Evolutionary conservation across 495 filamentous ascomycete species (phyloP).

Genomic region (Amorphotheca resinae): DNA sequence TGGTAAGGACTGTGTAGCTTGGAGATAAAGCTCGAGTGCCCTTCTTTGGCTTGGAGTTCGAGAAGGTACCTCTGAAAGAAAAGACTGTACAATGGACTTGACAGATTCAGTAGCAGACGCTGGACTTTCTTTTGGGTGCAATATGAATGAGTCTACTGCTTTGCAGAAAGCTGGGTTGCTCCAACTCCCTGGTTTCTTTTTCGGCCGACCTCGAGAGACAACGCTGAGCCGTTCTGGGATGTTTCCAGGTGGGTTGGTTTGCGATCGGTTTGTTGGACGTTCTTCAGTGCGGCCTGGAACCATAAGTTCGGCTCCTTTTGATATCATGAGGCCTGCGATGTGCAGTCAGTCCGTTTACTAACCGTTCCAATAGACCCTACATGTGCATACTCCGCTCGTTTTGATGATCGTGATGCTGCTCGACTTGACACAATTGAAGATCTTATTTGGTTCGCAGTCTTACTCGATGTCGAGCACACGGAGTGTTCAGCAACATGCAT

Average conservation of each 20-base stretch:
- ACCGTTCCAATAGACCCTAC: slow-evolving; percentile 3
- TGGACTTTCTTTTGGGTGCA: not conserved
- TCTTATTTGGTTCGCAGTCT: not conserved
- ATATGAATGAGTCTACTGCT: not conserved
- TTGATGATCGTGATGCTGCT: not conserved
- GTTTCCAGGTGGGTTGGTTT: not conserved
- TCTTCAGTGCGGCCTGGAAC: not conserved
- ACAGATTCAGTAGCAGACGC: slow-evolving; percentile 1
- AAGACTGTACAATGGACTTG: slow-evolving; percentile 3
- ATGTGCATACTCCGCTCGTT: slow-evolving; percentile 2
- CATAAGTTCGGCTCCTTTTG: slow-evolving; percentile 10
- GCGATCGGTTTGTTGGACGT: not conserved
- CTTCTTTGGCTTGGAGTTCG: slow-evolving; percentile 28
- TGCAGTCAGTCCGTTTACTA: slow-evolving; percentile 1
- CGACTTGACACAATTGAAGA: not conserved
- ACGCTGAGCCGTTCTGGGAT: not conserved
- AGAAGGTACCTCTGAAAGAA: slow-evolving; percentile 10
- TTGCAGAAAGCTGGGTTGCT: not conserved
- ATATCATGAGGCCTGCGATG: not conserved
- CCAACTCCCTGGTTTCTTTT: not conserved
- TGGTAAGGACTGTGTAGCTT: slow-evolving; percentile 19
- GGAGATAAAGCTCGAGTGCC: slow-evolving; percentile 27
- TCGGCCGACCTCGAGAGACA: not conserved
- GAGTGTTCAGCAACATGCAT: slow-evolving; percentile 14
- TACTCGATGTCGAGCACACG: slow-evolving; percentile 5